Conservation (phyloP, 1,139 yeast species). For the Taphrina populina region DNA sequence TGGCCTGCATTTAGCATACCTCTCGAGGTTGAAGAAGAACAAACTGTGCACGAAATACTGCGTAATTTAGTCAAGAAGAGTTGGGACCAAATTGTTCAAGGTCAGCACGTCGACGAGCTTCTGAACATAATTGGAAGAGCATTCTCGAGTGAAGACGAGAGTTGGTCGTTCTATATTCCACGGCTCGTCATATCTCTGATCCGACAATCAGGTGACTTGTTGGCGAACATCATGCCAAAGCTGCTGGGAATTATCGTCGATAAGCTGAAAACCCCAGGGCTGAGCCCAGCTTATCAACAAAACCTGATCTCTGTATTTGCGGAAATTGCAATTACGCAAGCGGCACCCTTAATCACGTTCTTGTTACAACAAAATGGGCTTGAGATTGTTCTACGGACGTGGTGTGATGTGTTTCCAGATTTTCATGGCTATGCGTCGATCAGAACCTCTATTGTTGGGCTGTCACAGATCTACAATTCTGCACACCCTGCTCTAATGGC, state of each 20-base stretch:
- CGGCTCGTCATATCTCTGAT: slow-evolving; percentile 33
- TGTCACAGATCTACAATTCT: slow-evolving; percentile 32
- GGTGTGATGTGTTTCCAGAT: slow-evolving; percentile 36
- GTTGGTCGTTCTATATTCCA: slow-evolving; percentile 29
- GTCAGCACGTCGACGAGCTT: slow-evolving; percentile 20
- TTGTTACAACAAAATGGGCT: slow-evolving; percentile 28
- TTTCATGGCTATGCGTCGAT: slow-evolving; percentile 36
- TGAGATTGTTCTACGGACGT: slow-evolving; percentile 35
- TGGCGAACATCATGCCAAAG: slow-evolving; percentile 28
- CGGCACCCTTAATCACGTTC: slow-evolving; percentile 30
- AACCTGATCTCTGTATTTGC: slow-evolving; percentile 36
- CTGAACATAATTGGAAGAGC: slow-evolving; percentile 25
- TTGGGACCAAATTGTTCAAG: slow-evolving; percentile 24
- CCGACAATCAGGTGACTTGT: slow-evolving; percentile 24
- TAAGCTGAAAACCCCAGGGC: slow-evolving; percentile 11
- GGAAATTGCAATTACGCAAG: slow-evolving; percentile 31
- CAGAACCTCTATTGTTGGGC: slow-evolving; percentile 33
- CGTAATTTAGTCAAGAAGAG: slow-evolving; percentile 32
- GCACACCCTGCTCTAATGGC: slow-evolving; percentile 9
- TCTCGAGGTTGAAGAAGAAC: slow-evolving; percentile 35
- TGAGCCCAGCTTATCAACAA: slow-evolving; percentile 31
- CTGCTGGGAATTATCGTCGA: slow-evolving; percentile 29
- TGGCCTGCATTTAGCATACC: slow-evolving; percentile 32
- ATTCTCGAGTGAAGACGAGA: slow-evolving; percentile 25
- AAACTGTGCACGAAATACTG: slow-evolving; percentile 31